Percentiles rank a stretch among this genome's conserved stretches.
These are phyloP conservation scores for Mucor saturninus DNA, from an alignment of 371 early-diverging fungal species.

Conservation along the genomic window DNA sequence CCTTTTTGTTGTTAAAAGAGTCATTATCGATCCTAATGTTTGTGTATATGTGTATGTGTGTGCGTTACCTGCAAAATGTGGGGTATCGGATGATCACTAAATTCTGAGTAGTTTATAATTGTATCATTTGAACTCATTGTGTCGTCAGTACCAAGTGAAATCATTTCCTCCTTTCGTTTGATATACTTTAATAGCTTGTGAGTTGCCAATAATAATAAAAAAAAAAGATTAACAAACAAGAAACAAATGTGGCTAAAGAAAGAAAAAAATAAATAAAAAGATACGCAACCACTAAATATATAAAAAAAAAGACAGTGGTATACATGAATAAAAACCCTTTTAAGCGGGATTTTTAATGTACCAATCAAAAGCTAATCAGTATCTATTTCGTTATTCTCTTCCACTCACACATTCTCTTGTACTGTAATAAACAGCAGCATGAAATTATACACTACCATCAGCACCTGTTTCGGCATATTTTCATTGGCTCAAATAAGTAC, in stretches of 20 bases:
- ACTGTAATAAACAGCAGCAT: too few relatives aligned
- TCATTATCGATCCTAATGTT: too few relatives aligned
- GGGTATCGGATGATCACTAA: slow-evolving; percentile 36
- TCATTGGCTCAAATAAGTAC: neutral
- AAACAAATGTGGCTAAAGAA: neutral
- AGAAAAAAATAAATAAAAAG: slow-evolving; percentile 4
- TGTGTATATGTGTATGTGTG: neutral
- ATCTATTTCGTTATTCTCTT: too few relatives aligned
- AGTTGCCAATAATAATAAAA: neutral
- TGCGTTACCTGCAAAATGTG: slow-evolving; percentile 35
- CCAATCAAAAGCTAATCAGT: too few relatives aligned
- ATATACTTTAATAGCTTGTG: neutral
- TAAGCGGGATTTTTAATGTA: neutral
- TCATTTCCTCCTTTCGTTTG: slow-evolving; percentile 5
- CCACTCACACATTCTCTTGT: too few relatives aligned
- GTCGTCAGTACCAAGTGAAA: slow-evolving; percentile 29
- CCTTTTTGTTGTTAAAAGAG: slow-evolving; percentile 16
- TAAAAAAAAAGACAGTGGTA: slow-evolving; percentile 3
- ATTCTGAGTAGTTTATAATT: slow-evolving; percentile 35
- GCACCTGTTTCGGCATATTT: neutral
- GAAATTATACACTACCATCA: too few relatives aligned
- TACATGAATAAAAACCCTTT: neutral
- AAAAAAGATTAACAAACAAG: slow-evolving; percentile 4
- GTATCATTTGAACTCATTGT: slow-evolving; percentile 21
- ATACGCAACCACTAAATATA: neutral